Base-by-base conservation (phyloP, 1,139 yeast genomes). In the Yamadazyma jaroonii region DNA sequence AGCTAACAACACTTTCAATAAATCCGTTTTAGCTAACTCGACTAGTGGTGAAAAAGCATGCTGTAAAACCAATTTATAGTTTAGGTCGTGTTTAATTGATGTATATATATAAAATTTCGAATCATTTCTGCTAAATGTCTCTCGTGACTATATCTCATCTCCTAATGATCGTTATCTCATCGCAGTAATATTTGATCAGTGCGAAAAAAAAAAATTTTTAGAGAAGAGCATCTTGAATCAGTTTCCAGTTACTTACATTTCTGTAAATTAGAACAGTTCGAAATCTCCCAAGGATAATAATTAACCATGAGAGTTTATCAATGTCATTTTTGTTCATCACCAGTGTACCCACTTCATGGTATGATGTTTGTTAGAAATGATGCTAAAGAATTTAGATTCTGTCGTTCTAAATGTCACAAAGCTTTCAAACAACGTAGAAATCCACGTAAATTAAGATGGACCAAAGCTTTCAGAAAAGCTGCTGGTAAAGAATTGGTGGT, bases 401-500 rank as follows among this genome's bases (percentile, higher is more conserved):
- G 99, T 63, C 88, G 97, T 63, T 89, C 97, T 48, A 92, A 94
- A 64, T 92, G 99, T 70, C 98, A 92, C 70, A 88, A 89, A 62
- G 85, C 92, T 42, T 92, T 92, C 81, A 92, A 92, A 66, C 95
- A 89, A 74, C 90, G 96, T 75, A 84, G 99, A 68, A 92, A 92
- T 72, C 99, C 99, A 53, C 84, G 99, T 72, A 92, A 92, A 68
- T 82, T 90, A 65, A 84, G 79, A 69, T 92, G 98, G 98, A 92
- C 98, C 43, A 92, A 94, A 67, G 97, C 98, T 1, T 92, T 94
- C 78, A 83, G 99, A 72, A 92, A 92, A 66, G 96, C 97, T 44
- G 97, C 97, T 36, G 99, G 99, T 56, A 92, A 92, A 64, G 99
- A 92, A 63, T 79, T 92, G 74, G 97, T 95, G 34, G 97, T 92